phyloP scores from a whole-genome alignment of 345 rosid genomes.

The Murraya koenigii region DNA sequence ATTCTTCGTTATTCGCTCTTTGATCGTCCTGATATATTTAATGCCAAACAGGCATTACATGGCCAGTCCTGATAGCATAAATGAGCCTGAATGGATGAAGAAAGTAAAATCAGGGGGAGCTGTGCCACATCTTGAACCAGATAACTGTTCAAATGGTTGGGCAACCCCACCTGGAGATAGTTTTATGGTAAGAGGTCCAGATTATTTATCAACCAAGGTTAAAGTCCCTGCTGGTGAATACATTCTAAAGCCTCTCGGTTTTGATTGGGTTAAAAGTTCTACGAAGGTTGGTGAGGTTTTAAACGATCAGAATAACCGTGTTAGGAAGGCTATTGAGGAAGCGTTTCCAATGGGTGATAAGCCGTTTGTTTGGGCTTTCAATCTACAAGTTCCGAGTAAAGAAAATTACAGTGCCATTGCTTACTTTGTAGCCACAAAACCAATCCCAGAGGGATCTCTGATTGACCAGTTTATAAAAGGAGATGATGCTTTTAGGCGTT shows the following conservation, averaged over 20 bases:
- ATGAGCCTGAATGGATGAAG: conserved; percentile 66
- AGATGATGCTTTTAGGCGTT: conserved; percentile 67
- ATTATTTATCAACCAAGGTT: conserved; percentile 60
- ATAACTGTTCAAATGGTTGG: conserved; percentile 72
- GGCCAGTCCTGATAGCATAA: conserved; percentile 36
- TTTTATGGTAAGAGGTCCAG: conserved; percentile 92
- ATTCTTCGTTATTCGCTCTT: background rate
- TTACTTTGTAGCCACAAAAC: conserved; percentile 61
- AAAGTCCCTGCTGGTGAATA: conserved; percentile 75
- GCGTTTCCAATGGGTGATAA: conserved; percentile 52
- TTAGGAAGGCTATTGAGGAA: conserved; percentile 59
- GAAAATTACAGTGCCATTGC: conserved; percentile 89
- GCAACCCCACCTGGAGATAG: conserved; percentile 70
- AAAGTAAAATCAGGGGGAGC: conserved; percentile 74
- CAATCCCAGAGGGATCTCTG: conserved; percentile 69
- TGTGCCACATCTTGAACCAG: conserved; percentile 68
- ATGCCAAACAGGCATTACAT: conserved; percentile 33
- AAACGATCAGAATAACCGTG: conserved; percentile 49
- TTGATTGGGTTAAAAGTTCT: conserved; percentile 86
- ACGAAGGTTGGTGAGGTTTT: conserved; percentile 58
- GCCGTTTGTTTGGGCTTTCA: conserved; percentile 96
- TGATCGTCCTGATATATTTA: conserved; percentile 10
- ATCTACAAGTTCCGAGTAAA: conserved; percentile 86
- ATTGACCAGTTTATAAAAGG: conserved; percentile 71
- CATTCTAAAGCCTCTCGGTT: conserved; percentile 78